Conservation (phyloP, 352 stramenopile species). For the Blastocystis sp. region DNA sequence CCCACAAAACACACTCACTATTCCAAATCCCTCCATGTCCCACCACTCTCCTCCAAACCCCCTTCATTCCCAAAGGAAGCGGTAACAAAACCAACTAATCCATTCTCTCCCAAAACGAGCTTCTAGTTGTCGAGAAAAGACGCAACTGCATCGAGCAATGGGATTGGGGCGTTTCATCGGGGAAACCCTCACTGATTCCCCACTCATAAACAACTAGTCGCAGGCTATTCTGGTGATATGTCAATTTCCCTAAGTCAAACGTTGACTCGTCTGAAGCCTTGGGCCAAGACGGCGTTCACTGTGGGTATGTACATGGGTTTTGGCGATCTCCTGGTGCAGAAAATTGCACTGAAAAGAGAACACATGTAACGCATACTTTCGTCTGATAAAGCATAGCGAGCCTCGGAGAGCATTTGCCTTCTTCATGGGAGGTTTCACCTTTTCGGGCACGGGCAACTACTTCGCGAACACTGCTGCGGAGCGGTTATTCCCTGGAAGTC, state of each 20-base stretch:
- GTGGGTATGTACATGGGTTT: constrained; percentile 47
- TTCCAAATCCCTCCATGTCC: too few species aligned
- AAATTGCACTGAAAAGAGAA: constrained; percentile 25
- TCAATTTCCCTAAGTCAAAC: not conserved
- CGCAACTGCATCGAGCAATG: not conserved
- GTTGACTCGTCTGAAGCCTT: not conserved
- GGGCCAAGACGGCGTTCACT: constrained; percentile 44
- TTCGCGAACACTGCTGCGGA: constrained; percentile 4
- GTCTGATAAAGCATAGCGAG: not conserved
- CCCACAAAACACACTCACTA: too few species aligned
- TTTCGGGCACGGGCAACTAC: constrained; percentile 34
- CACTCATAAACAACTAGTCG: not conserved
- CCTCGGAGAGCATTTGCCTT: constrained; percentile 20
- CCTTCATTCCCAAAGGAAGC: too few species aligned
- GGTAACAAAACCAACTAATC: too few species aligned
- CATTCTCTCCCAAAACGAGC: too few species aligned
- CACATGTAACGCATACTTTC: not conserved
- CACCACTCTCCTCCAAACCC: too few species aligned
- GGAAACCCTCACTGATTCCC: not conserved
- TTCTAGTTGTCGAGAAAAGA: too few species aligned
- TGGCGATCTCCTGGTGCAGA: constrained; percentile 24
- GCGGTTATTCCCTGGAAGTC: not conserved
- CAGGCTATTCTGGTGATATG: not conserved
- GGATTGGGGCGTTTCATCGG: not conserved
- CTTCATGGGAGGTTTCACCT: constrained; percentile 48